Evolutionary conservation across 352 stramenopile genomes (phyloP), one percentile per base, ranked within the genome.

Genomic region (Pythium myriotylum): DNA sequence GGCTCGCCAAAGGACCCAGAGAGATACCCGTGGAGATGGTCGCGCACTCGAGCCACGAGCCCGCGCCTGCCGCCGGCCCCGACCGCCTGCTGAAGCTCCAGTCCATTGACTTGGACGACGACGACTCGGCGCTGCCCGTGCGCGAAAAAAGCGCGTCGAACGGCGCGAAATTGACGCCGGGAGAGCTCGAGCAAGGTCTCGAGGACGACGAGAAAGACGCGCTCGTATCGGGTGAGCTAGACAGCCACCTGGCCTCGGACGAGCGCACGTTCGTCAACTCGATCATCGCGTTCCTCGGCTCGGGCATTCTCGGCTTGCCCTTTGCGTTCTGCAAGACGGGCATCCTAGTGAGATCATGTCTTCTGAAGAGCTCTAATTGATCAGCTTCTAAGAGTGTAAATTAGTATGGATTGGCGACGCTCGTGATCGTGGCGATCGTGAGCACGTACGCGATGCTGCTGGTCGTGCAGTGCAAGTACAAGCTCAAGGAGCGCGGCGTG

Each of bases 241-340:
- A 16, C 22, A 52, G 54, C 43, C 73, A 84, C 59, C 65, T 85
- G 26, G 79, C 76, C 0, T 87, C 79, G 69, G 81, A 90, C 57
- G 40, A 74, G 14, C 81, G 81, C 48, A 86, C 72, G 41, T 92
- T 92, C 54, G 68, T 74, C n/a, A 92, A 92, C 57, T 83, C 77
- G 19, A 83, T 96, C 55, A 97, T 98, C 64, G 89, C 85, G 16
- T 98, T 98, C 73, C 77, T 98, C 0, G 92, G 92, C 22, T 95
- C 92, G 5, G 92, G 92, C 26, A 82, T 97, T 10, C 72, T 98
- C 20, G 92, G 91, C 0, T 66, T 97, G 8, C 92, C 92, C 9
- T 95, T 91, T 70, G 92, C 91, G 19, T 97, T 98, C 70, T 84
- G 81, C 27, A 78, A 91, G 54, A 87, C 77, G 29, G 92, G 92